Evolutionary conservation across 1,284 basidiomycete genomes (phyloP).

Genomic region (Volvariella surrecta): DNA sequence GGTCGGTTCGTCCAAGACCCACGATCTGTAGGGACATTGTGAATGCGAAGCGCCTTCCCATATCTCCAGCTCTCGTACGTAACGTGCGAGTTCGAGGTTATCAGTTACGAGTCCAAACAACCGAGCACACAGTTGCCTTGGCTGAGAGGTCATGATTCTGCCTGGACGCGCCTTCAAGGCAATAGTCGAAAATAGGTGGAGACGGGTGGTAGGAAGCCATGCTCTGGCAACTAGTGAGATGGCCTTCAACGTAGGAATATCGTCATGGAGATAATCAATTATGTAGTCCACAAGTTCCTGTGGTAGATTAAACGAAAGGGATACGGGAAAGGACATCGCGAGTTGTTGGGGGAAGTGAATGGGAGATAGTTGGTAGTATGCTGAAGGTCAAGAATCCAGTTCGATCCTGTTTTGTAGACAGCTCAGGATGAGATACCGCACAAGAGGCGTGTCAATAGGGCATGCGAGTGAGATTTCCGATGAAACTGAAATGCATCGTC

Average conservation of each 20-base stretch:
- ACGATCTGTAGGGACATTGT: conserved; percentile 22
- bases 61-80: conserved; percentile 28
- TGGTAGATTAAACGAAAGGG: conserved; percentile 14
- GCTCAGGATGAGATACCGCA: background rate
- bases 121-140: conserved; percentile 15
- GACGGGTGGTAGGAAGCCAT: conserved; percentile 21
- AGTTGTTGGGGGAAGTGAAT: background rate
- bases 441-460: background rate
- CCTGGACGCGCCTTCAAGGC: conserved; percentile 11
- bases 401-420: background rate
- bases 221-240: conserved; percentile 19
- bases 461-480: background rate
- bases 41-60: conserved; percentile 23
- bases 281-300: conserved; percentile 26
- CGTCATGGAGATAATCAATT: conserved; percentile 22
- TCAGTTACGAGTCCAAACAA: conserved; percentile 13
- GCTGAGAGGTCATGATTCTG: background rate
- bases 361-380: background rate
- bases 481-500: background rate
- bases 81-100: conserved; percentile 4
- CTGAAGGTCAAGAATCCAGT: background rate
- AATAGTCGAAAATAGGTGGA: conserved; percentile 19
- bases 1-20: conserved; percentile 27
- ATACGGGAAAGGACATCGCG: background rate
- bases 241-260: conserved; percentile 13